Conservation (phyloP, 495 filamentous ascomycete genomes). For the Aspergillus cristatus region DNA sequence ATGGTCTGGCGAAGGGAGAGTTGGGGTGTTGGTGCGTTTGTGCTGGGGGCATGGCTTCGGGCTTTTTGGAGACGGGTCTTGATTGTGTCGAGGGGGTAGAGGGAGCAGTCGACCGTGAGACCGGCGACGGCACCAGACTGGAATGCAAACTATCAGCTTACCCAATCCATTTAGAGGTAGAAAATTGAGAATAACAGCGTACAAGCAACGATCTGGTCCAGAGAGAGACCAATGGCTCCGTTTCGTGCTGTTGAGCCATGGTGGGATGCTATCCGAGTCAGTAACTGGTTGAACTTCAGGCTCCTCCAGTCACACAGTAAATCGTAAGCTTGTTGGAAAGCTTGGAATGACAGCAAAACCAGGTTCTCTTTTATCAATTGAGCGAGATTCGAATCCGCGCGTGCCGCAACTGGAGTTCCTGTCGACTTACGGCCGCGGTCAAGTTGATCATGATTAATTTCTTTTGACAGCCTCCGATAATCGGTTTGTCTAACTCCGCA, state of each 20-base stretch:
- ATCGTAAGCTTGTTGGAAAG: no score
- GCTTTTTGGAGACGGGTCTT: constrained; percentile 90
- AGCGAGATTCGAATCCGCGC: no score
- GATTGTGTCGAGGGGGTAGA: constrained; percentile 86
- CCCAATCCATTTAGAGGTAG: neutral
- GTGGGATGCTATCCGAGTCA: constrained; percentile 2
- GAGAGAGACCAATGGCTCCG: constrained; percentile 30
- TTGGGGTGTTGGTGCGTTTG: constrained; percentile 37
- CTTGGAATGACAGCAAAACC: no score
- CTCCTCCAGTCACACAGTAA: no score
- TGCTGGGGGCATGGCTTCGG: constrained; percentile 58
- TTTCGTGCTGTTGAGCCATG: constrained; percentile 25
- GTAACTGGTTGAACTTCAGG: neutral
- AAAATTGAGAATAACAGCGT: constrained; percentile 6
- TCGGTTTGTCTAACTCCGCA: constrained; percentile 10
- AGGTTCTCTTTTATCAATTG: no score
- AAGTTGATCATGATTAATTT: no score
- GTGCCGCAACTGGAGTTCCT: no score
- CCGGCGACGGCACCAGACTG: constrained; percentile 75
- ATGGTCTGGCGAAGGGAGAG: constrained; percentile 44
- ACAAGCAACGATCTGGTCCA: constrained; percentile 40
- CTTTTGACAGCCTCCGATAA: constrained; percentile 5
- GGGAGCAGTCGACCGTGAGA: constrained; percentile 81
- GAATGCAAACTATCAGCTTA: constrained; percentile 1
- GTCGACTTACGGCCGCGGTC: no score